Base-by-base conservation (phyloP, 495 filamentous ascomycete genomes). In the Glarea lozoyensis region DNA sequence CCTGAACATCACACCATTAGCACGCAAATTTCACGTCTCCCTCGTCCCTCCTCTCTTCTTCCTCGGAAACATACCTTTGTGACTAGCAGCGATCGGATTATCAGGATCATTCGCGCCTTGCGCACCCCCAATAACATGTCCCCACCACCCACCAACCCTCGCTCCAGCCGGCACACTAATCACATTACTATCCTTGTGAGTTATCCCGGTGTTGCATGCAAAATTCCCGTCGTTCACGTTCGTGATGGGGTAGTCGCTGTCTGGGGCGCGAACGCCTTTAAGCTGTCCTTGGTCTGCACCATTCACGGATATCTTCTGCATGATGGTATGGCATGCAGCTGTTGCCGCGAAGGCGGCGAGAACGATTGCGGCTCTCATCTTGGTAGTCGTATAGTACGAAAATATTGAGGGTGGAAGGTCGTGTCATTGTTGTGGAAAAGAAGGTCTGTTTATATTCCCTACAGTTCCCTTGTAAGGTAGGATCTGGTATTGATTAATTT, bases 301-400 rank as follows among this genome's bases (percentile, higher is more conserved):
- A 53, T 75, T 75, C 59, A 77, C 66, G 2, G 68, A 69, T 36
- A 79, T 49, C 53, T 66, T 61, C 55, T 72, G 66, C 7, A 42
- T 24, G 23, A 42, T 42, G 18, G 40, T 15, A 24, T 42, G 40
- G 17, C 10, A 6, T 11, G 15, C 32, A 6, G 32, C 6, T 15
- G 32, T 11, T 9, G 32, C 18, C 37, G 18, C 18, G 23, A 25
- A 19, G 11, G 37, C 17, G 9, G 37, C 32, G 9, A 35, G 32
- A 15, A 35, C 10, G 32, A 35, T 6, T 35, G 7, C 15, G n/a
- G n/a, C n/a, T 35, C 10, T 16, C 15, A 11, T 35, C 32, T 11
- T 35, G 32, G 15, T 35, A n/a, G n/a, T n/a, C n/a, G n/a, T n/a
- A n/a, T n/a, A n/a, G n/a, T n/a, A n/a, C n/a, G n/a, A n/a, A n/a